These are phyloP conservation scores for Plasmodium coatneyi DNA, from an alignment of 169 alveolate species.

Conservation along the genomic window DNA sequence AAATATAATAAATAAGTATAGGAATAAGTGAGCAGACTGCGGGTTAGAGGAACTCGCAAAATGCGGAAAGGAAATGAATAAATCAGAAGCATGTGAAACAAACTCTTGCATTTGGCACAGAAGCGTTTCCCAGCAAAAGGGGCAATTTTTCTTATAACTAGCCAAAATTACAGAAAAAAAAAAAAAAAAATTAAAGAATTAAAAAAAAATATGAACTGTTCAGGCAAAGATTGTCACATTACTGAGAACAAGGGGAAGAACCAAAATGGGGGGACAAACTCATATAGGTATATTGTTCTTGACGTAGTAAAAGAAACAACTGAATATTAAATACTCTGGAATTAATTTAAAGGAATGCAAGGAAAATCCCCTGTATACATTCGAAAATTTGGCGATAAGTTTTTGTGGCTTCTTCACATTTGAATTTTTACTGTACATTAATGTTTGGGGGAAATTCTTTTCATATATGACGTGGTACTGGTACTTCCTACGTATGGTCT, in stretches of 20 bases:
- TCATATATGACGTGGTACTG: slow-evolving; percentile 56
- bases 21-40: neutral
- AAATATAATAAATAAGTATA: neutral
- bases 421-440: slow-evolving; percentile 1
- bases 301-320: slow-evolving; percentile 68
- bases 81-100: neutral
- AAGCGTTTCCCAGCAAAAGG: neutral
- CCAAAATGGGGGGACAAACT: neutral
- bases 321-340: slow-evolving; percentile 70
- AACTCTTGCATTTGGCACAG: neutral
- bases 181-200: neutral
- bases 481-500: slow-evolving; percentile 51
- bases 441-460: slow-evolving; percentile 27
- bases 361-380: slow-evolving; percentile 48
- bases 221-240: neutral
- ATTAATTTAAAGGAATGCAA: slow-evolving; percentile 57
- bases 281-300: slow-evolving; percentile 67
- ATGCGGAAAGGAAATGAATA: neutral
- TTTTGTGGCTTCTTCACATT: slow-evolving; percentile 10
- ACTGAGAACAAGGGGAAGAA: neutral
- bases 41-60: neutral
- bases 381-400: slow-evolving; percentile 25
- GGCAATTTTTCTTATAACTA: neutral
- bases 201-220: slow-evolving; percentile 5
- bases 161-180: neutral